Base-by-base conservation (phyloP, 2,329 filamentous ascomycete species). In the Bisporella sp. region DNA sequence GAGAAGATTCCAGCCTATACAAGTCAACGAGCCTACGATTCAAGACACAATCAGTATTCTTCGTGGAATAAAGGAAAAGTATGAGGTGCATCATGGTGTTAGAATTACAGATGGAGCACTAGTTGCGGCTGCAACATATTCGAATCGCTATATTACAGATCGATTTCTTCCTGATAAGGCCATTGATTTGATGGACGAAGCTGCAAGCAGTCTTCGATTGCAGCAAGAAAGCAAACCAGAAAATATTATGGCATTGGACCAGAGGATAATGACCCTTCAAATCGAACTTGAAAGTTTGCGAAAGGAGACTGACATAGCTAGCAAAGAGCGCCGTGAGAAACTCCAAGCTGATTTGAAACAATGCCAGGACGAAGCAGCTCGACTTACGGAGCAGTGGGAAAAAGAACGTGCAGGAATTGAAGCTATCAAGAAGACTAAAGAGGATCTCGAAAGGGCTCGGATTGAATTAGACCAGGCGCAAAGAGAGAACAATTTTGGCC, bases 191-290 rank as follows among this genome's bases (percentile, higher is more conserved):
- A 93, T 99, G 67, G 93, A 97, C 57, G 93, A 97, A 70, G 93
- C 93, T 7, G 91, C 92, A 1, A 95, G 88, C 53, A 89, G 90
- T 28, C 73, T 97, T 7, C 83, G 95, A 42, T 71, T 97, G 32
- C 92, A 97, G 64, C 93, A 97, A 68, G 93, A 99, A 68, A 96
- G 89, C 60, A 97, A 96, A 61, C 93, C 93, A 0, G 93, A 97
- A 59, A 84, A 92, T 6, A 96, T 99, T 33, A 89, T 95, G 71
- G 82, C 86, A 46, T 79, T 97, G 1, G 92, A 97, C 62, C 87
- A 95, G 54, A 89, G 91, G 62, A 96, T 97, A 53, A 95, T 96
- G 81, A 97, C 92, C 0, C 89, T 97, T 11, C 92, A 96, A 64
- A 97, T 99, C 55, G 92, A 99, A 66, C 76, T 97, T 1, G 93